Base-by-base conservation (phyloP, 2,329 filamentous ascomycete species). In the Lachnum nothofagi region DNA sequence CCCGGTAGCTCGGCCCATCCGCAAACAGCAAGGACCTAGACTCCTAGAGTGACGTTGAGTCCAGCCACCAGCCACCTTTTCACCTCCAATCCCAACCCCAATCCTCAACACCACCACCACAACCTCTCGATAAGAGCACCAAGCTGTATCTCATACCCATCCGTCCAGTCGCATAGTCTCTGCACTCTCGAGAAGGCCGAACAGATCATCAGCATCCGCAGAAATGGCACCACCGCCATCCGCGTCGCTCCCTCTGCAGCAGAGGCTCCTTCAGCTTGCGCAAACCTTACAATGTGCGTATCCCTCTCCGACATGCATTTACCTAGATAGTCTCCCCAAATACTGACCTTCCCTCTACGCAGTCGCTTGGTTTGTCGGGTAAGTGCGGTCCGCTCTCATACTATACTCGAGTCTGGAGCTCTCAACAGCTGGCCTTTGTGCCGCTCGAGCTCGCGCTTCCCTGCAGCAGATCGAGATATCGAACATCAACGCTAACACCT, bases 271-370 rank as follows among this genome's bases (percentile, higher is more conserved):
- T 63, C 76, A 80, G 60, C 78, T 97, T 60, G 90, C 85, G 59
- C 83, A 95, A 70, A 97, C 91, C 39, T 77, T 97, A 60, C 93
- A 97, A 76, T 98, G 91, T 86, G 82, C 69, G 73, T 82, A 67
- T 67, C 70, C 70, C 57, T 47, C 41, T 54, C 41, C 16, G 40
- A 44, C 22, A 35, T 5, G n/a, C 14, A 16, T 5, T 7, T 20
- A 16, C 23, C 35, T 39, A 44, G 29, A 39, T 56, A 29, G 48
- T 40, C 29, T 51, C 57, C 53, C 38, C 48, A 35, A 47, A 49
- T 44, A n/a, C 56, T 52, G 53, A 56, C 53, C 65, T 61, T 57
- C 33, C 49, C 46, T 57, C 8, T 17, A 16, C 33, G 42, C 55
- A 84, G 81, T 91, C 65, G 86, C 79, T 63, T 91, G 87, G 87